Base-by-base conservation (phyloP, 139 green algal genomes). In the Chlorella sp. region DNA sequence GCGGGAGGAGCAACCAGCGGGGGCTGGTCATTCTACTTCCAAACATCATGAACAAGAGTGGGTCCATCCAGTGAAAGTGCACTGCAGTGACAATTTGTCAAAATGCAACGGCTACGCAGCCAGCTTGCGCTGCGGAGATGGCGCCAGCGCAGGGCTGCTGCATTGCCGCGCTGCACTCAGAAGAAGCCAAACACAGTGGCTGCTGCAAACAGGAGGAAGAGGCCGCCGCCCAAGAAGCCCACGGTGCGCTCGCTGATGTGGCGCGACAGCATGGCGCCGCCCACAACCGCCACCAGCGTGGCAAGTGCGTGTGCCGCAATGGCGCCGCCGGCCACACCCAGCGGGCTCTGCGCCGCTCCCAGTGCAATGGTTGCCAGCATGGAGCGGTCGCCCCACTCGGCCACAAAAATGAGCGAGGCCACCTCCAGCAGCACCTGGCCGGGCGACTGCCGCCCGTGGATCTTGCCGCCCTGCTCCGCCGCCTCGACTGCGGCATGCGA, bases 301-400 rank as follows among this genome's bases (percentile, higher is more conserved):
- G 97, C 97, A 4, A 96, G 81, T 1, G 93, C 87, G 87, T 99
- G 97, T 0, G 95, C 97, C 22, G 91, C 69, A 34, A 96, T 95
- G 1, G 97, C 97, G 32, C 97, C 97, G n/a, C 91, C 74, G 1
- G 94, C 93, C 26, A 99, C 97, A 6, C 94, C 97, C 84, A 85
- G 48, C 28, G 81, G 81, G 54, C 91, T 95, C 87, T 98, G 95
- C 41, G 95, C 92, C 6, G 95, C 96, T 28, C 93, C 97, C 48
- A 99, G 87, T 0, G 96, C 97, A 67, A 99, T 97, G 38, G 97
- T 99, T 11, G 97, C 96, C 44, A 99, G 91, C 97, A 99, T 99
- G 60, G 95, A 98, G 43, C 90, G 84, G 92, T 98, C 95, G 24
- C 95, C 95, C 95, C 95, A 98, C 86, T 98, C 97, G 7, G 97